Evolutionary conservation across 2,329 filamentous ascomycete genomes (phyloP).

Genomic region (Nothophaeocryptopus gaeumannii): DNA sequence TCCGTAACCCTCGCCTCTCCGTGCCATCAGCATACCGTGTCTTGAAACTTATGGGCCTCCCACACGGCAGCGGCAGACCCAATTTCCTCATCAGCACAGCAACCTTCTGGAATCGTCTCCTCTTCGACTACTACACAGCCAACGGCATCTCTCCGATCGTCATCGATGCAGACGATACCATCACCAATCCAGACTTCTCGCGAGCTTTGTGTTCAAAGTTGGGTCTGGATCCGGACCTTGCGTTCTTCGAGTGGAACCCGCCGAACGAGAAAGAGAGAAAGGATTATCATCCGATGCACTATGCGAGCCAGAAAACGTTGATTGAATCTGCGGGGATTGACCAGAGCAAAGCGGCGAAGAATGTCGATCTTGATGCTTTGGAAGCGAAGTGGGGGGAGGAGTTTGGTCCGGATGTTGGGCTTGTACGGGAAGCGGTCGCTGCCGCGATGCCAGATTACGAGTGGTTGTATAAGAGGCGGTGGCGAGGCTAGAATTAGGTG

Average conservation of each 20-base stretch:
- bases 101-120: constrained; percentile 3
- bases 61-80: constrained; percentile 6
- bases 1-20: constrained; percentile 38
- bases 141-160: constrained; percentile 37
- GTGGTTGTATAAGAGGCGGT: constrained; percentile 1
- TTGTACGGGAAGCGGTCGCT: neutral
- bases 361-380: neutral
- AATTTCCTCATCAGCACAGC: constrained; percentile 29
- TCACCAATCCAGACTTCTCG: neutral
- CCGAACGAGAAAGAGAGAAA: neutral
- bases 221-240: constrained; percentile 34
- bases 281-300: constrained; percentile 6
- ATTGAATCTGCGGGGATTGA: constrained; percentile 3
- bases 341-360: neutral
- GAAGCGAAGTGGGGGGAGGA: neutral
- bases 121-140: constrained; percentile 31
- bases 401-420: neutral
- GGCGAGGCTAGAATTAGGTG: no score
- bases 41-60: constrained; percentile 8
- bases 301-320: constrained; percentile 4
- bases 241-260: constrained; percentile 25
- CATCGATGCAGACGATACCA: constrained; percentile 38
- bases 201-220: constrained; percentile 25
- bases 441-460: neutral
- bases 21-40: constrained; percentile 40